Conservation (phyloP, 768 basidiomycete genomes). For the Filobasidium floriforme region DNA sequence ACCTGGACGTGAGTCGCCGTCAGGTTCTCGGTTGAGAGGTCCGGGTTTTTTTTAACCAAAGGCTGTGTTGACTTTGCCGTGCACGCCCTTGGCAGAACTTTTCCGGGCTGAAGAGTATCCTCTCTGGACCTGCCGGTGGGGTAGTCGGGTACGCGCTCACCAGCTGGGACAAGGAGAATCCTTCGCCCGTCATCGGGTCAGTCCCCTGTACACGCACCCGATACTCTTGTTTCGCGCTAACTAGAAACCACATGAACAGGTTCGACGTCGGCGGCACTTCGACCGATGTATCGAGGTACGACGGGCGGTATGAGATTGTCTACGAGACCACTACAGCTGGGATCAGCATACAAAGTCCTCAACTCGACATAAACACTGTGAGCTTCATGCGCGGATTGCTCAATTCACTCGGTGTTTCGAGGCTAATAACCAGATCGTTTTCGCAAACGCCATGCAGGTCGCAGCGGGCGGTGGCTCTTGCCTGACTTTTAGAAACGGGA, state of each 20-base stretch:
- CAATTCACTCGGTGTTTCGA: too few species aligned
- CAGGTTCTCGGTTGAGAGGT: background rate
- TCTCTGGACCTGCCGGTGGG: slow-evolving; percentile 82
- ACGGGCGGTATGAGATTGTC: slow-evolving; percentile 81
- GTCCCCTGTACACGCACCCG: slow-evolving; percentile 41
- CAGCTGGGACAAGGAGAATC: slow-evolving; percentile 71
- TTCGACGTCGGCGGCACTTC: slow-evolving; percentile 65
- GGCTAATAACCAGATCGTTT: too few species aligned
- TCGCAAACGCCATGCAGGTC: slow-evolving; percentile 40
- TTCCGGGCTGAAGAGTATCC: slow-evolving; percentile 83
- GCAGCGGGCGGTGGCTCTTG: slow-evolving; percentile 92
- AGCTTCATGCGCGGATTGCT: background rate
- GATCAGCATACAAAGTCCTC: slow-evolving; percentile 82
- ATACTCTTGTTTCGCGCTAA: background rate
- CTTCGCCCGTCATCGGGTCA: slow-evolving; percentile 70
- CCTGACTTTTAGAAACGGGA: slow-evolving; percentile 76
- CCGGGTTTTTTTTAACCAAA: too few species aligned
- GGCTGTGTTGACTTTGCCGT: too few species aligned
- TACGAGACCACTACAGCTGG: slow-evolving; percentile 95
- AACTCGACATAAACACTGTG: slow-evolving; percentile 71
- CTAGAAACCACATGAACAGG: background rate
- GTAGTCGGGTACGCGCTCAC: slow-evolving; percentile 92
- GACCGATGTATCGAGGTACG: slow-evolving; percentile 88
- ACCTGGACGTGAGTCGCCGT: slow-evolving; percentile 21
- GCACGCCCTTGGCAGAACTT: slow-evolving; percentile 53